A percentile compares a stretch with the other conserved stretches of the same genome.
These are phyloP conservation scores for Spathaspora girioi DNA, from an alignment of 805 yeast species.

Conservation along the genomic window DNA sequence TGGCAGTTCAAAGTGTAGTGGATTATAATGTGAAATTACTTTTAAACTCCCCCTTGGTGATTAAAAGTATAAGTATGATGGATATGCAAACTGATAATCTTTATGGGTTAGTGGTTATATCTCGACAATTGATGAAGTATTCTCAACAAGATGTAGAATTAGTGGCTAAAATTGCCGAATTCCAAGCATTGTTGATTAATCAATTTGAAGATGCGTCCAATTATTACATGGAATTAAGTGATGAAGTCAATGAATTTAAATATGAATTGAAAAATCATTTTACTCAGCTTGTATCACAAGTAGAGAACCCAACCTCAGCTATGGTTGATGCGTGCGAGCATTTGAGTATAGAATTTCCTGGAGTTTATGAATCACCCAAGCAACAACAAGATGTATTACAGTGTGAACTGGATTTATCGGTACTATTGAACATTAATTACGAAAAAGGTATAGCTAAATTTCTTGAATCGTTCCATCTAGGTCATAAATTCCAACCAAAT, in stretches of 20 bases:
- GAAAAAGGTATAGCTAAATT: slow-evolving; percentile 23
- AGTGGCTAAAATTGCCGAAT: slow-evolving; percentile 18
- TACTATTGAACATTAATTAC: slow-evolving; percentile 24
- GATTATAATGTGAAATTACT: slow-evolving; percentile 16
- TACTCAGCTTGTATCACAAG: slow-evolving; percentile 4
- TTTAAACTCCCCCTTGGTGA: slow-evolving; percentile 27
- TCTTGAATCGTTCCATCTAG: slow-evolving; percentile 23
- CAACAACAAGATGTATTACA: background rate
- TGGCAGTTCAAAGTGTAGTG: slow-evolving; percentile 5
- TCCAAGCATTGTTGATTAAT: slow-evolving; percentile 27
- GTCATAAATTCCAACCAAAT: slow-evolving; percentile 24
- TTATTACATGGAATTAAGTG: slow-evolving; percentile 28
- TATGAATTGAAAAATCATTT: slow-evolving; percentile 14
- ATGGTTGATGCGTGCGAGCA: slow-evolving; percentile 10
- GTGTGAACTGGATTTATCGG: slow-evolving; percentile 20
- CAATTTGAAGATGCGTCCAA: slow-evolving; percentile 38
- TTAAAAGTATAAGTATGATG: slow-evolving; percentile 21
- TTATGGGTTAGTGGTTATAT: slow-evolving; percentile 25
- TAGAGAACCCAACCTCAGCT: slow-evolving; percentile 5
- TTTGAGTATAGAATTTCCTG: slow-evolving; percentile 4
- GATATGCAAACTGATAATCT: slow-evolving; percentile 27
- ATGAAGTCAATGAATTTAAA: slow-evolving; percentile 20
- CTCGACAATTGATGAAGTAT: slow-evolving; percentile 19
- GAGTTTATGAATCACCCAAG: background rate
- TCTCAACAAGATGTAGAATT: slow-evolving; percentile 1